phyloP scores from a whole-genome alignment of 225 moss, liverwort and hornwort species.

The Pseudisothecium myosuroides region DNA sequence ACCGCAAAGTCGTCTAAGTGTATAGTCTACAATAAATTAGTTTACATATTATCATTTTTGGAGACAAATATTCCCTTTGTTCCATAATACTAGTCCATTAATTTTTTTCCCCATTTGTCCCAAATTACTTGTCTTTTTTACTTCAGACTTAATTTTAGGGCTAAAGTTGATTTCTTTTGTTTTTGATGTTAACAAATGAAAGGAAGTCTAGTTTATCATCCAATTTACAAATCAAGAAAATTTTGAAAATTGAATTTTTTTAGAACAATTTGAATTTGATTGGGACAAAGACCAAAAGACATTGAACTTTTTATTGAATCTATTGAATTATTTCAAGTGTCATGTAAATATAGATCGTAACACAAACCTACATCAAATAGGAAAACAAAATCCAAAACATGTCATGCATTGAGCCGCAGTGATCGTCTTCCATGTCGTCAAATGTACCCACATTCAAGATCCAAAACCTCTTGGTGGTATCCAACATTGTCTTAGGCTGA shows the following conservation, averaged over 20 bases:
- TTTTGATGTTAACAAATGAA: too few relatives aligned
- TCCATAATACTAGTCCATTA: neutral
- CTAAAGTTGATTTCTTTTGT: neutral
- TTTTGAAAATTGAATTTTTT: too few relatives aligned
- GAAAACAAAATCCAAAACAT: too few relatives aligned
- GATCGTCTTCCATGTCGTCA: too few relatives aligned
- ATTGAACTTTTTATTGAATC: neutral
- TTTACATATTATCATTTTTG: neutral
- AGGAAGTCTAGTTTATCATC: neutral
- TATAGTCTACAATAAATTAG: neutral
- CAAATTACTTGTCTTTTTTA: neutral
- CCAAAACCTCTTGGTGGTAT: too few relatives aligned
- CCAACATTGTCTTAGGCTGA: too few relatives aligned
- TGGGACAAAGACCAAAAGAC: neutral
- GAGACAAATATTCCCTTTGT: neutral
- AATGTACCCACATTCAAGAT: too few relatives aligned
- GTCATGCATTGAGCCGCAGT: too few relatives aligned
- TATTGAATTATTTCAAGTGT: too few relatives aligned
- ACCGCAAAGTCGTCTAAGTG: neutral
- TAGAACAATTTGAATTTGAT: neutral
- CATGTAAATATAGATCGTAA: too few relatives aligned
- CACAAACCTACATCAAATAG: too few relatives aligned
- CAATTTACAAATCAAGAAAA: neutral
- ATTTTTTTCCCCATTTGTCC: neutral
- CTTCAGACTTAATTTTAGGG: rapidly evolving